A percentile compares a stretch with the other conserved stretches of the same genome.
These are phyloP conservation scores for Daldinia eschscholtzii DNA, from an alignment of 2,329 filamentous ascomycete genomes.

Conservation along the genomic window DNA sequence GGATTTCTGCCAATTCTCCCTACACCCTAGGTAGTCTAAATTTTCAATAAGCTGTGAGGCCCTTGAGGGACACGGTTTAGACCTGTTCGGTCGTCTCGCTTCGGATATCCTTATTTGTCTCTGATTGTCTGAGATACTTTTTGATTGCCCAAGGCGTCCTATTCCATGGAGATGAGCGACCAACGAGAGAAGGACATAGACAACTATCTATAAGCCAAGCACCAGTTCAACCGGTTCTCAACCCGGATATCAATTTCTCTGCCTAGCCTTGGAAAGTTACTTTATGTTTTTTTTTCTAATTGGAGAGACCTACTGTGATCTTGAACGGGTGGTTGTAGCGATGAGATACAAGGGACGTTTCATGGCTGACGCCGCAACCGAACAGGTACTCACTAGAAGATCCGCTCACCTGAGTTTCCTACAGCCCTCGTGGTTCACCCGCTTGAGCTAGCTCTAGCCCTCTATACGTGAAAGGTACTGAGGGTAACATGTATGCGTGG, in stretches of 20 bases:
- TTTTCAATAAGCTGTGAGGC: background rate
- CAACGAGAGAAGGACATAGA: background rate
- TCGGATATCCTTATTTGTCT: conserved; percentile 1
- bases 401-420: background rate
- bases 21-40: background rate
- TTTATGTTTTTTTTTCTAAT: background rate
- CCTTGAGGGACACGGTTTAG: background rate
- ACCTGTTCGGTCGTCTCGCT: background rate
- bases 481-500: too few relatives aligned
- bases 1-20: background rate
- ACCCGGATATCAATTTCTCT: background rate
- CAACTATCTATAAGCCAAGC: background rate
- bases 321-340: conserved; percentile 13
- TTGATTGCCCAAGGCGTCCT: background rate
- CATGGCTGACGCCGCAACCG: background rate
- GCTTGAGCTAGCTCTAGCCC: background rate
- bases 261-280: background rate
- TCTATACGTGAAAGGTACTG: too few relatives aligned
- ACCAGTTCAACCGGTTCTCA: background rate
- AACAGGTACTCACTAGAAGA: background rate
- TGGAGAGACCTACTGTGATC: background rate
- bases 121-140: background rate
- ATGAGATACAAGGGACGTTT: conserved; percentile 5
- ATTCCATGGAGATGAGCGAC: background rate
- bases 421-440: background rate